Percentiles rank a stretch among this genome's conserved stretches.
phyloP scores from a whole-genome alignment of 2,329 filamentous ascomycete genomes.

The Botryotinia globosa region DNA sequence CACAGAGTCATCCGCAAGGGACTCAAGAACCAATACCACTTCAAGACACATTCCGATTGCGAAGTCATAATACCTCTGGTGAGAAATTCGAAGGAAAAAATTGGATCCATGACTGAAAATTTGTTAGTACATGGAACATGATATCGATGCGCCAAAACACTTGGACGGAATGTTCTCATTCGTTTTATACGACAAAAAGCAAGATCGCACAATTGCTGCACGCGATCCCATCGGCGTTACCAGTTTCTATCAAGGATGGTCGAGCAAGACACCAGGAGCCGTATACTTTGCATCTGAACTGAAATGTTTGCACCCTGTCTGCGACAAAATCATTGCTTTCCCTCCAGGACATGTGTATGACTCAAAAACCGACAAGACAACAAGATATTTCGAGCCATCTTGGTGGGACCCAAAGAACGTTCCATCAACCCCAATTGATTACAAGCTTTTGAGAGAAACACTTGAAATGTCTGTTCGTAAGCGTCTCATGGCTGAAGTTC shows the following conservation, averaged over 20 bases:
- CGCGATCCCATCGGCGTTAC: constrained; percentile 96
- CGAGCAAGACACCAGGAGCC: constrained; percentile 74
- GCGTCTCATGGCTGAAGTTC: constrained; percentile 97
- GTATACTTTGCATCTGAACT: constrained; percentile 97
- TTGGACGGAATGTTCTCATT: constrained; percentile 99
- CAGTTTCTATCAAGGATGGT: constrained; percentile 94
- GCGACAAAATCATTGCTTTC: constrained; percentile 92
- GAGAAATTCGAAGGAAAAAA: constrained; percentile 39
- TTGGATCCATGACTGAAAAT: constrained; percentile 22
- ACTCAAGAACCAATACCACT: constrained; percentile 81
- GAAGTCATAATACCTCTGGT: constrained; percentile 98
- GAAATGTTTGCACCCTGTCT: constrained; percentile 88
- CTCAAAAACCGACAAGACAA: constrained; percentile 81
- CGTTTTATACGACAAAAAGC: constrained; percentile 92
- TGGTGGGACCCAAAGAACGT: constrained; percentile 87
- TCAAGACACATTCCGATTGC: constrained; percentile 98
- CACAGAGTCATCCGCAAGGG: constrained; percentile 90
- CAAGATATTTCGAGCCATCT: constrained; percentile 83
- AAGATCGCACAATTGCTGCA: constrained; percentile 88
- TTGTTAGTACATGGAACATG: constrained; percentile 82
- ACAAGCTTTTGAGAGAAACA: constrained; percentile 74
- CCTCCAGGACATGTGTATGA: constrained; percentile 95
- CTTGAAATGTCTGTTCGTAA: constrained; percentile 93
- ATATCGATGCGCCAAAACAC: constrained; percentile 84
- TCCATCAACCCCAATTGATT: constrained; percentile 76